These are phyloP conservation scores for Leccinum subfulvum DNA, from an alignment of 1,284 basidiomycete genomes.

Conservation along the genomic window DNA sequence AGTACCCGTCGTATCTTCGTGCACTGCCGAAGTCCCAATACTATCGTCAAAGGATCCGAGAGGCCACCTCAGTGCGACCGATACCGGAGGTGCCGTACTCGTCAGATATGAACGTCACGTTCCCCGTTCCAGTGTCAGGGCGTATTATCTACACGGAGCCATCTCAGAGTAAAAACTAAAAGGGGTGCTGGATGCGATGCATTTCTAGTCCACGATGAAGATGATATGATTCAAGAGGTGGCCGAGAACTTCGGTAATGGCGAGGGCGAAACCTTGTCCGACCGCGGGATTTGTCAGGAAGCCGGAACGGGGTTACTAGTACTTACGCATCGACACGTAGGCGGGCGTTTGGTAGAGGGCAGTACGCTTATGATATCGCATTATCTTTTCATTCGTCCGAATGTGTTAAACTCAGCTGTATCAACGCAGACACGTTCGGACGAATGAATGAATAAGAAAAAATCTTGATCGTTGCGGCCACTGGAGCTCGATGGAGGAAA, in stretches of 20 bases:
- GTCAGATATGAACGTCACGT: no score
- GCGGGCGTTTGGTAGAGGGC: conserved; percentile 8
- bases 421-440: background rate
- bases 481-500: background rate
- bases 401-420: conserved; percentile 2
- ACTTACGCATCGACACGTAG: background rate
- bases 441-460: conserved; percentile 12
- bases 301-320: conserved; percentile 13
- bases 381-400: background rate
- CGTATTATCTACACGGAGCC: no score
- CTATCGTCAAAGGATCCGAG: conserved; percentile 10
- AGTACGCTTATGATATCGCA: conserved; percentile 10
- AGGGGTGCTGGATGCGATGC: no score
- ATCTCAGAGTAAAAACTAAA: no score
- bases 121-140: no score
- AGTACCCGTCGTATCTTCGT: conserved; percentile 10
- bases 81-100: conserved; percentile 2
- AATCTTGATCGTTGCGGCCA: background rate
- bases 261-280: conserved; percentile 12
- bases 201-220: no score
- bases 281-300: conserved; percentile 1
- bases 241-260: background rate
- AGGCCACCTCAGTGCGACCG: background rate
- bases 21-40: conserved; percentile 14
- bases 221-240: no score